These are phyloP conservation scores for Leishmania gerbilli DNA, from an alignment of 208 protist genomes.

Conservation along the genomic window DNA sequence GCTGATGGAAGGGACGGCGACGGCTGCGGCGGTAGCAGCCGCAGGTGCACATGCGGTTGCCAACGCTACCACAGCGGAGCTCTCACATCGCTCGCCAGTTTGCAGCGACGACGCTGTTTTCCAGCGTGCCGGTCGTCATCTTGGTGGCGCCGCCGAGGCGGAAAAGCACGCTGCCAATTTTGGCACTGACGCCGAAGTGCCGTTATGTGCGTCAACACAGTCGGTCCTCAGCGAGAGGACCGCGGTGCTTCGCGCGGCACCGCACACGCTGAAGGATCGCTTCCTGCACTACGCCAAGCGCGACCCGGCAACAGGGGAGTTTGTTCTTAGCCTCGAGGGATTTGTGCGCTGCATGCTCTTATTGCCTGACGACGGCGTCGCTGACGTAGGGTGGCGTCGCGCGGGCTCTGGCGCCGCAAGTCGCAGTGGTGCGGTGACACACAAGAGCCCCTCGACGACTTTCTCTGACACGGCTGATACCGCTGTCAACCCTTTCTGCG, in stretches of 20 bases:
- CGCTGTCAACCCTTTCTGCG: not conserved
- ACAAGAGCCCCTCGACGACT: not conserved
- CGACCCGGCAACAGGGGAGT: conserved; percentile 34
- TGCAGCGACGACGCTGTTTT: not conserved
- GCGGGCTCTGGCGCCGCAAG: not conserved
- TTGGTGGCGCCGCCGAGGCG: not conserved
- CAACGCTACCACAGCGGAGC: not conserved
- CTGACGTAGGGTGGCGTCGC: not conserved
- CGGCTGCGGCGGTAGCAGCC: not conserved
- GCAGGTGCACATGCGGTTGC: not conserved
- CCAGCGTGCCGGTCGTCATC: not conserved
- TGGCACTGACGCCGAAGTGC: not conserved
- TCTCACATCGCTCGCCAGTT: not conserved
- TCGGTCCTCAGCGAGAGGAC: not conserved
- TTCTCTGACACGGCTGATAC: not conserved
- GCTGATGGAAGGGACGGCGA: not conserved
- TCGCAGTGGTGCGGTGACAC: not conserved
- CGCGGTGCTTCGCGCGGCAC: not conserved
- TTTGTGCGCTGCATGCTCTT: conserved; percentile 57
- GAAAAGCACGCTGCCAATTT: not conserved
- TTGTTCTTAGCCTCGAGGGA: conserved; percentile 38
- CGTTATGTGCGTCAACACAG: not conserved
- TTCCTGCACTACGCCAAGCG: conserved; percentile 43
- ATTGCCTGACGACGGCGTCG: conserved; percentile 13
- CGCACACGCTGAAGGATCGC: conserved; percentile 30